Evolutionary conservation across 768 basidiomycete species (phyloP).

Genomic region (Tubosaeta sp.): DNA sequence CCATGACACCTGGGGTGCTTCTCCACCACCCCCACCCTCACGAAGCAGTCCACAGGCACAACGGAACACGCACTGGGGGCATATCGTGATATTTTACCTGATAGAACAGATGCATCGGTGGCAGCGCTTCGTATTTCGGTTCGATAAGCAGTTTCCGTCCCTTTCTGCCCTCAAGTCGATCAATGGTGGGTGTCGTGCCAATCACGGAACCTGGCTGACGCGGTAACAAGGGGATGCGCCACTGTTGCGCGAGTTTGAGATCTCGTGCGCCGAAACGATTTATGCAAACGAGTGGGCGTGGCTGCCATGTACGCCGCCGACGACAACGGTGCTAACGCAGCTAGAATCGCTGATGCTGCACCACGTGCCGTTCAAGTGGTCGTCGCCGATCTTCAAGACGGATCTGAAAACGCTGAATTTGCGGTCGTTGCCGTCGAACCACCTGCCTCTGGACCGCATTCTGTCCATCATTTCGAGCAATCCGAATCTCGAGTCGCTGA

Average conservation of each 20-base stretch:
- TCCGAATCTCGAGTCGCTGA: slow-evolving; percentile 49
- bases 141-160: slow-evolving; percentile 72
- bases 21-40: slow-evolving; percentile 25
- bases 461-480: slow-evolving; percentile 62
- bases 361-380: slow-evolving; percentile 74
- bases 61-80: slow-evolving; percentile 69
- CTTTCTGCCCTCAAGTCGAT: slow-evolving; percentile 71
- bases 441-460: slow-evolving; percentile 64
- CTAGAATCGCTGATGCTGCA: slow-evolving; percentile 60
- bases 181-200: slow-evolving; percentile 44
- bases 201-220: neutral
- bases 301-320: slow-evolving; percentile 53
- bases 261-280: slow-evolving; percentile 65
- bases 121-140: slow-evolving; percentile 77
- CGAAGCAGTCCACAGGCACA: slow-evolving; percentile 31
- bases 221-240: slow-evolving; percentile 59
- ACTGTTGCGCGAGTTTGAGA: slow-evolving; percentile 69
- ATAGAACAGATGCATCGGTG: slow-evolving; percentile 79
- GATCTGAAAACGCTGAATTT: slow-evolving; percentile 57
- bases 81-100: slow-evolving; percentile 75
- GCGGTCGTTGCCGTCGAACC: slow-evolving; percentile 58
- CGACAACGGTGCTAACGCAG: slow-evolving; percentile 38
- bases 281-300: slow-evolving; percentile 67
- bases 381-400: slow-evolving; percentile 63
- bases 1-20: slow-evolving; percentile 38